These are phyloP conservation scores for Murraya koenigii DNA, from an alignment of 345 rosid genomes.

Conservation along the genomic window DNA sequence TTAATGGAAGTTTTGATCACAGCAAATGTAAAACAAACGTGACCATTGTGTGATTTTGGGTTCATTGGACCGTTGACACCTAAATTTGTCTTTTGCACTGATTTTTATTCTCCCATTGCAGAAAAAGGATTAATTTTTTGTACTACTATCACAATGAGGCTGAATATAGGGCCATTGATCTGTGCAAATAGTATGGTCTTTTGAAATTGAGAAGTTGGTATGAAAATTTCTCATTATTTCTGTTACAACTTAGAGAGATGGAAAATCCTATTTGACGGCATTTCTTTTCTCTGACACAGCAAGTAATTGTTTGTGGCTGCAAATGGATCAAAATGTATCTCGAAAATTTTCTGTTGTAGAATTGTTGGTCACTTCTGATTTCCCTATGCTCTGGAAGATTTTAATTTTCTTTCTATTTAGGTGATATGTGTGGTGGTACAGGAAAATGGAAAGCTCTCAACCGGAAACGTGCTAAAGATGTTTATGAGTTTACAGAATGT, in stretches of 20 bases:
- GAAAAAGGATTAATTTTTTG: background rate
- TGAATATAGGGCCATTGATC: background rate
- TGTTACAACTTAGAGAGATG: background rate
- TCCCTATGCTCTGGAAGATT: background rate
- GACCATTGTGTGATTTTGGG: background rate
- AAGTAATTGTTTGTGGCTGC: background rate
- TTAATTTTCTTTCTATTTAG: constrained; percentile 39
- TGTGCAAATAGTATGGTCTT: background rate
- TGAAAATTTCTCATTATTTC: background rate
- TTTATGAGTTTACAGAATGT: constrained; percentile 92
- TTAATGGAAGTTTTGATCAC: background rate
- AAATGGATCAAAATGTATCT: background rate
- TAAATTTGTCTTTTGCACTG: background rate
- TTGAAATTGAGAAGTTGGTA: background rate
- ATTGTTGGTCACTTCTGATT: background rate
- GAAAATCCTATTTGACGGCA: background rate
- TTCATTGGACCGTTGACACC: background rate
- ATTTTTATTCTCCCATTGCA: background rate
- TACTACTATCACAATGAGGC: no score
- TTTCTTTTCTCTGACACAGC: no score
- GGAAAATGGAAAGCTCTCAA: constrained; percentile 99
- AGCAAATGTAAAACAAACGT: background rate
- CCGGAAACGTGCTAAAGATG: constrained; percentile 93
- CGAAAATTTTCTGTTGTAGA: background rate
- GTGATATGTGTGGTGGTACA: constrained; percentile 99